phyloP scores from a whole-genome alignment of 2,329 filamentous ascomycete species.

The Fusarium verticillioides region DNA sequence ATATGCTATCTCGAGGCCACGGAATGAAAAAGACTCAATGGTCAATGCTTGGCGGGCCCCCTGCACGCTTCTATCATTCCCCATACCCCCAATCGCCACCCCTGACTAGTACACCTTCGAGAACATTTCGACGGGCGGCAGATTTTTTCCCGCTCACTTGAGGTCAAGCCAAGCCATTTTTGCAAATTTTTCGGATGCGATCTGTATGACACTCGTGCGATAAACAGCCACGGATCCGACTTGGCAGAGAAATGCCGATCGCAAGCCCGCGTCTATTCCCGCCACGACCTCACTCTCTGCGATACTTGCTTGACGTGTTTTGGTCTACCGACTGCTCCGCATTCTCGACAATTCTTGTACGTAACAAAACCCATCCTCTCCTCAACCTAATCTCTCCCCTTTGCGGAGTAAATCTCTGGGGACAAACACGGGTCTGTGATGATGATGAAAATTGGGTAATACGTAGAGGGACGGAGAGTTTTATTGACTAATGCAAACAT shows the following conservation, averaged over 20 bases:
- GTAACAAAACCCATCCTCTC: conserved; percentile 29
- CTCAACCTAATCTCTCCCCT: conserved; percentile 38
- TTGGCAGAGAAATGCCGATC: conserved; percentile 5
- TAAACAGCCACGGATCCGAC: conserved; percentile 18
- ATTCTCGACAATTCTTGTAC: conserved; percentile 27
- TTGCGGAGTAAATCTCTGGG: conserved; percentile 38
- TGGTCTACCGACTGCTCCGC: background rate
- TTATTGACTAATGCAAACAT: conserved; percentile 37
- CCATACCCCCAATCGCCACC: conserved; percentile 3
- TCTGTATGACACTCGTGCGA: conserved; percentile 19
- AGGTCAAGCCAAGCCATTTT: conserved; percentile 9
- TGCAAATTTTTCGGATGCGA: conserved; percentile 17
- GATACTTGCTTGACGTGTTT: too few relatives aligned
- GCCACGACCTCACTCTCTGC: too few relatives aligned
- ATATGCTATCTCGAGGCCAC: conserved; percentile 1
- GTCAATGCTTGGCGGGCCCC: conserved; percentile 15
- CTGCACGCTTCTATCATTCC: conserved; percentile 20
- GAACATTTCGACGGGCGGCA: conserved; percentile 27
- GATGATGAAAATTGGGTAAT: background rate
- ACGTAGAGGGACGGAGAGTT: conserved; percentile 16
- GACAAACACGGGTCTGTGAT: background rate
- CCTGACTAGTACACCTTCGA: conserved; percentile 33
- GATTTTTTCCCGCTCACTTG: background rate
- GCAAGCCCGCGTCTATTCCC: background rate
- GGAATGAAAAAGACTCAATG: conserved; percentile 16